These are phyloP conservation scores for Xylaria scruposa DNA, from an alignment of 495 filamentous ascomycete genomes.

Conservation along the genomic window DNA sequence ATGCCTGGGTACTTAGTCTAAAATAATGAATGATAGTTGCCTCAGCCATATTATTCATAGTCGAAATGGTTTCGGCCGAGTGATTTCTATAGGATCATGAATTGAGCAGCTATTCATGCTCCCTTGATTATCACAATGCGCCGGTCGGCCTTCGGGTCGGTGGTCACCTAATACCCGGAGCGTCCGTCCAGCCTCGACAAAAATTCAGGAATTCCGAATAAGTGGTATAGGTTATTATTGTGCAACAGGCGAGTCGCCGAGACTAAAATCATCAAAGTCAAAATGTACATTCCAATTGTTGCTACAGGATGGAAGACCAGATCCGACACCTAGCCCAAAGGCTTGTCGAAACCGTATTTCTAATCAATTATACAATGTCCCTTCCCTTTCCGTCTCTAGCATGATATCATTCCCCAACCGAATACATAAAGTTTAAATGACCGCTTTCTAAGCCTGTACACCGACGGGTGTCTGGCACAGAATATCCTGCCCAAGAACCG, in stretches of 20 bases:
- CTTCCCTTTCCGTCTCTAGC: neutral
- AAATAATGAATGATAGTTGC: neutral
- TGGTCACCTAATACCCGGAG: neutral
- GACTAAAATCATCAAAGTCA: neutral
- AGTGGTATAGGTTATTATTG: neutral
- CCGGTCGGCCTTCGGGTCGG: neutral
- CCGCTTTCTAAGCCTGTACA: conserved; percentile 25
- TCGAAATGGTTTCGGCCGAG: neutral
- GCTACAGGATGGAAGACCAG: neutral
- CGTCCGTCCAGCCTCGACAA: neutral
- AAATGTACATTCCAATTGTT: conserved; percentile 3
- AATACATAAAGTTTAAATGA: neutral
- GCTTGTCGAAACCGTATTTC: neutral
- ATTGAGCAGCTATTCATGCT: neutral
- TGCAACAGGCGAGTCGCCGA: neutral
- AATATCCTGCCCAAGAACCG: conserved; percentile 46
- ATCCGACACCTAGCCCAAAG: neutral
- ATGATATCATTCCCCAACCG: neutral
- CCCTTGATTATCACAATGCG: neutral
- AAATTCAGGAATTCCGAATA: neutral
- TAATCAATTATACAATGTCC: neutral
- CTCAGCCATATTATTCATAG: neutral
- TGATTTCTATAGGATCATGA: neutral
- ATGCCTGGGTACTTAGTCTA: neutral
- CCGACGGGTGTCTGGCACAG: conserved; percentile 49